Percentiles rank a stretch among this genome's conserved stretches.
Evolutionary conservation across 768 basidiomycete genomes (phyloP).

Genomic region (Porphyrellus cyaneotinctus): DNA sequence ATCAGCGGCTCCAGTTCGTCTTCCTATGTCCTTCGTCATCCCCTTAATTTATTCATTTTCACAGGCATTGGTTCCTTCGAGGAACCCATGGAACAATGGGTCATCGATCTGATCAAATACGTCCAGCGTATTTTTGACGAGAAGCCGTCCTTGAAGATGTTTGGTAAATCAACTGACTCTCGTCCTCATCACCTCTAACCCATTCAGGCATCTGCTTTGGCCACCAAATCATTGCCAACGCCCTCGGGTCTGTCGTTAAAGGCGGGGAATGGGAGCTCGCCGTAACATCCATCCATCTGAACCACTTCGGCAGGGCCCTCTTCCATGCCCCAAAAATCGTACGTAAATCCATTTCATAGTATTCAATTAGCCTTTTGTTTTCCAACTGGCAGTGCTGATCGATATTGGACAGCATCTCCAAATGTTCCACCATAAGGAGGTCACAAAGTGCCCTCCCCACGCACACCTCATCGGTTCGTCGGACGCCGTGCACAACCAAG

Average conservation of each 20-base stretch:
- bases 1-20: slow-evolving; percentile 79
- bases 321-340: too few species aligned
- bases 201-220: slow-evolving; percentile 76
- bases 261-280: not conserved
- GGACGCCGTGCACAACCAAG: not conserved
- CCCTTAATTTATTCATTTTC: too few species aligned
- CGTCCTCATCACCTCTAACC: not conserved
- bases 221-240: slow-evolving; percentile 76
- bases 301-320: too few species aligned
- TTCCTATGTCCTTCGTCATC: not conserved
- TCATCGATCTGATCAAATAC: slow-evolving; percentile 60
- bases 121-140: slow-evolving; percentile 48
- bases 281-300: not conserved
- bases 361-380: too few species aligned
- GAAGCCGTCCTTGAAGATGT: slow-evolving; percentile 61
- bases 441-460: not conserved
- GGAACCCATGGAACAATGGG: slow-evolving; percentile 73
- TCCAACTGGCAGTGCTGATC: not conserved
- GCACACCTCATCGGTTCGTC: not conserved
- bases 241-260: slow-evolving; percentile 58
- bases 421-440: not conserved
- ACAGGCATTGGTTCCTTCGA: slow-evolving; percentile 72
- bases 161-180: slow-evolving; percentile 42
- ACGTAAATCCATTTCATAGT: too few species aligned
- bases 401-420: not conserved